These are phyloP conservation scores for Malus fusca DNA, from an alignment of 306 rosid species.

Conservation along the genomic window DNA sequence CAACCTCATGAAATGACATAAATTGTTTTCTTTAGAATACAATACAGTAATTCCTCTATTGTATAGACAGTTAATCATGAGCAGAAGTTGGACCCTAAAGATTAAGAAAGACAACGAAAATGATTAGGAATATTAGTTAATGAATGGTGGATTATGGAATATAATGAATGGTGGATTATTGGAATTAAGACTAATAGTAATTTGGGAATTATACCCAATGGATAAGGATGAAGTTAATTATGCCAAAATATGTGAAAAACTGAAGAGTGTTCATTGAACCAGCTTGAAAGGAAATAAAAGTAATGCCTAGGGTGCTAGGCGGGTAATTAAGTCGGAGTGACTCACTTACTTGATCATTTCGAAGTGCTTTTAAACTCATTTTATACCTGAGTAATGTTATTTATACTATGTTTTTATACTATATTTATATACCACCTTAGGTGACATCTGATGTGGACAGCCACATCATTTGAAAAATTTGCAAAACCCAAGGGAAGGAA, in stretches of 20 bases:
- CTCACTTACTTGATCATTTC: neutral
- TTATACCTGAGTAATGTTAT: too few species aligned
- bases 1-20: too few species aligned
- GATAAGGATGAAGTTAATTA: neutral
- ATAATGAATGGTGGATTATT: neutral
- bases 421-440: too few species aligned
- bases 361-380: too few species aligned
- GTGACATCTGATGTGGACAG: too few species aligned
- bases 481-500: too few species aligned
- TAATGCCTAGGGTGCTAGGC: too few species aligned
- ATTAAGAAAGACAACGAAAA: neutral
- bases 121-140: neutral
- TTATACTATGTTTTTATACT: too few species aligned
- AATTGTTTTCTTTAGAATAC: too few species aligned
- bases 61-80: neutral
- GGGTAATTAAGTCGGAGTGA: neutral
- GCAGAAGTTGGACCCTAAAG: neutral
- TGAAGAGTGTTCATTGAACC: neutral
- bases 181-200: neutral
- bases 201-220: constrained; percentile 2
- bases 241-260: neutral
- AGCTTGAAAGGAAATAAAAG: neutral
- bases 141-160: neutral
- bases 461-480: too few species aligned
- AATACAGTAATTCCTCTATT: too few species aligned